Percentiles rank a stretch among this genome's conserved stretches.
These are phyloP conservation scores for Citrullus colocynthis DNA, from an alignment of 306 rosid species.

Conservation along the genomic window DNA sequence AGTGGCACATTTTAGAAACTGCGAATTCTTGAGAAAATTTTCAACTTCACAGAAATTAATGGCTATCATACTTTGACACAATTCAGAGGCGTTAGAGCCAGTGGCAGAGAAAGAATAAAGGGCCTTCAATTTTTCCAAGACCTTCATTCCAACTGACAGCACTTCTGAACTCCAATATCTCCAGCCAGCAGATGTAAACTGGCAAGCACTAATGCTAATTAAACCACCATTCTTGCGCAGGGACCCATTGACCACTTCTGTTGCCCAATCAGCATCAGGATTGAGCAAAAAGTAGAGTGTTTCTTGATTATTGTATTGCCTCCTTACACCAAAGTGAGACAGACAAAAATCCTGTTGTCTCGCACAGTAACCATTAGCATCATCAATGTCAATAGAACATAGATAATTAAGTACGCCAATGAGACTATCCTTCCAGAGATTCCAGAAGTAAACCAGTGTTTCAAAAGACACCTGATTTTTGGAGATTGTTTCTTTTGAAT, in stretches of 20 bases:
- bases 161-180: slow-evolving; percentile 40
- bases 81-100: slow-evolving; percentile 6
- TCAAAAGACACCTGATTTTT: slow-evolving; percentile 25
- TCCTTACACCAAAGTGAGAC: slow-evolving; percentile 31
- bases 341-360: slow-evolving; percentile 25
- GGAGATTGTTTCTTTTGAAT: slow-evolving; percentile 16
- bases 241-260: slow-evolving; percentile 15
- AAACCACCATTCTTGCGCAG: slow-evolving; percentile 21
- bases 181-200: slow-evolving; percentile 21
- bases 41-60: slow-evolving; percentile 26
- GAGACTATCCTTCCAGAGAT: slow-evolving; percentile 36
- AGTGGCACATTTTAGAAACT: slow-evolving; percentile 1
- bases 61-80: slow-evolving; percentile 20
- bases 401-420: slow-evolving; percentile 18
- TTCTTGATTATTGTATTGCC: slow-evolving; percentile 5
- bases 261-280: slow-evolving; percentile 40
- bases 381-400: slow-evolving; percentile 16
- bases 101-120: slow-evolving; percentile 17
- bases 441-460: slow-evolving; percentile 40
- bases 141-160: slow-evolving; percentile 21
- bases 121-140: slow-evolving; percentile 24
- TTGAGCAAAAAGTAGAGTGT: slow-evolving; percentile 20
- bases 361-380: slow-evolving; percentile 8
- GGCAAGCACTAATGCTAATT: slow-evolving; percentile 10
- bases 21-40: slow-evolving; percentile 21